phyloP scores from a whole-genome alignment of 106 monocot genomes.

The Hemerocallis citrina region DNA sequence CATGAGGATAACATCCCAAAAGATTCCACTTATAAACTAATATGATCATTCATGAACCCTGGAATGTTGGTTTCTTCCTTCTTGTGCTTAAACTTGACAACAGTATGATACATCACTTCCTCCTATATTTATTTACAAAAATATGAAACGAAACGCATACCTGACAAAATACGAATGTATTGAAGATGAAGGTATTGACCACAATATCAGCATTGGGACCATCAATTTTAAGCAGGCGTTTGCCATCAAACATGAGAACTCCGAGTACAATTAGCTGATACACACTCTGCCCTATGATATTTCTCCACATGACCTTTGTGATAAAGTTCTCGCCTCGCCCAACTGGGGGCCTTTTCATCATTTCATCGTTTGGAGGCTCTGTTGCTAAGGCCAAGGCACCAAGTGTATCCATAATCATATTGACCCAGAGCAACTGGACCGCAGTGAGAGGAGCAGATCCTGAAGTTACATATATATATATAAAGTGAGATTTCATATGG shows the following conservation, averaged over 20 bases:
- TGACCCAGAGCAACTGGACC: conserved; percentile 99
- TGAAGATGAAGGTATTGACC: conserved; percentile 94
- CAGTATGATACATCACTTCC: too few relatives aligned
- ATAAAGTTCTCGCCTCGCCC: conserved; percentile 64
- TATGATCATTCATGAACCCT: too few relatives aligned
- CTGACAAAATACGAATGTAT: conserved; percentile 98
- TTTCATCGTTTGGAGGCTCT: conserved; percentile 79
- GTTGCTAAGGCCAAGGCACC: conserved; percentile 97
- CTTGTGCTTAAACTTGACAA: too few relatives aligned
- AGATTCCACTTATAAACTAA: neutral
- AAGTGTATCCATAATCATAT: conserved; percentile 98
- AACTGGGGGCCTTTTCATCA: conserved; percentile 89
- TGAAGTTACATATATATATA: conserved; percentile 20
- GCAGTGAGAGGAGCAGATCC: conserved; percentile 90
- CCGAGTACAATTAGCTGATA: conserved; percentile 86
- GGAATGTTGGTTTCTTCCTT: too few relatives aligned
- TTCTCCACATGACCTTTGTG: conserved; percentile 87
- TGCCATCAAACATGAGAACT: conserved; percentile 71
- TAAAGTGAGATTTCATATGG: neutral
- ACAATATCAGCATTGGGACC: conserved; percentile 42
- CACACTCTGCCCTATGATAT: conserved; percentile 81
- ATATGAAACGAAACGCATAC: conserved; percentile 21
- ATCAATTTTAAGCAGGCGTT: conserved; percentile 45
- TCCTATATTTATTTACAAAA: neutral
- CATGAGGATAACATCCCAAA: neutral